Conservation (phyloP, 2,329 filamentous ascomycete species). For the Trichophyton rubrum region DNA sequence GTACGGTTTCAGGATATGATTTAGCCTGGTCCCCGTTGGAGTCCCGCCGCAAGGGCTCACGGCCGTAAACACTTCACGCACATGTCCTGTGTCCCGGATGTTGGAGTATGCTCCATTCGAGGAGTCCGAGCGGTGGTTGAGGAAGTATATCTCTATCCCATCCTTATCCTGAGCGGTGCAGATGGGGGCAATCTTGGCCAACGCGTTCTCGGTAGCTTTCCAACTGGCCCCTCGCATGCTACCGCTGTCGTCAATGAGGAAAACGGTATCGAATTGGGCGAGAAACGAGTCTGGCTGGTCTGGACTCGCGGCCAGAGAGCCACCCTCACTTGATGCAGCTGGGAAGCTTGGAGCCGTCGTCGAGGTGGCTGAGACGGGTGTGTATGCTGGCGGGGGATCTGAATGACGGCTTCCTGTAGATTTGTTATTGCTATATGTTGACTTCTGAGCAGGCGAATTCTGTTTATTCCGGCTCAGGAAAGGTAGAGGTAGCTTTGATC, state of each 20-base stretch:
- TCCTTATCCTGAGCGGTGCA: conserved; percentile 68
- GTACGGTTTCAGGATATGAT: conserved; percentile 62
- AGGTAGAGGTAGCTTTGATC: conserved; percentile 2
- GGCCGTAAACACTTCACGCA: conserved; percentile 57
- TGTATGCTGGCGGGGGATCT: conserved; percentile 34
- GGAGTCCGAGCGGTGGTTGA: conserved; percentile 52
- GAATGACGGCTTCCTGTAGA: conserved; percentile 7
- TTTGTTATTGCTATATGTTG: background rate
- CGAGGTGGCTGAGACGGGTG: background rate
- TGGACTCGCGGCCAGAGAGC: background rate
- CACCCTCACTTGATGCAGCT: background rate
- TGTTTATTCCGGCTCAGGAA: background rate
- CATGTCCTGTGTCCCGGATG: conserved; percentile 44
- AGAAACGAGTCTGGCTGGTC: conserved; percentile 44
- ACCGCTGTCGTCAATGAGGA: conserved; percentile 83
- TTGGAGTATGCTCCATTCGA: conserved; percentile 48
- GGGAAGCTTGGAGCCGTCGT: background rate
- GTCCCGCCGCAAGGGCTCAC: conserved; percentile 57
- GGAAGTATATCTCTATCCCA: conserved; percentile 82
- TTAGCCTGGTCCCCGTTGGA: conserved; percentile 59
- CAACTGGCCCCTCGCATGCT: conserved; percentile 72
- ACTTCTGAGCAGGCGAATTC: background rate
- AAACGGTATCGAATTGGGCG: conserved; percentile 67
- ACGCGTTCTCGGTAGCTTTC: conserved; percentile 58
- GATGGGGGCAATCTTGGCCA: conserved; percentile 65